These are phyloP conservation scores for Colletotrichum higginsianum DNA, from an alignment of 2,329 filamentous ascomycete genomes.

Conservation along the genomic window DNA sequence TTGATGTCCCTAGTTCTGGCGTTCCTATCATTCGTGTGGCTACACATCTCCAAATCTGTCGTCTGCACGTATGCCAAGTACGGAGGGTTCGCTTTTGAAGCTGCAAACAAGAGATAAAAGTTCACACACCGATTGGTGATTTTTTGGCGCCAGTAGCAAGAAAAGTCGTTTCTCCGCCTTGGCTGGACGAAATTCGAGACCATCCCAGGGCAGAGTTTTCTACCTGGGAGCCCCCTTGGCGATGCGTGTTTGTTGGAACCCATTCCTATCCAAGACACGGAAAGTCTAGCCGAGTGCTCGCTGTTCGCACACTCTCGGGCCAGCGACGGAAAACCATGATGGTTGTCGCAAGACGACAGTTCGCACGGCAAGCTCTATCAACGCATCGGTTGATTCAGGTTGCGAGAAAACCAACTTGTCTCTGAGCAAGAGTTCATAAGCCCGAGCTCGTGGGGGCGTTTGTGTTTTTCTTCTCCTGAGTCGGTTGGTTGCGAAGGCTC, in stretches of 20 bases:
- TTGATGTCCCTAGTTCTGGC: too few species aligned
- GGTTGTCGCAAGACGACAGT: not conserved
- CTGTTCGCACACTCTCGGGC: not conserved
- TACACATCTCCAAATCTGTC: too few species aligned
- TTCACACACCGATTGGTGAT: too few species aligned
- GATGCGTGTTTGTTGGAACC: not conserved
- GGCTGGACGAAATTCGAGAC: not conserved
- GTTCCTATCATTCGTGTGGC: too few species aligned
- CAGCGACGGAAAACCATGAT: not conserved
- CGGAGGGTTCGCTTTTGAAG: too few species aligned
- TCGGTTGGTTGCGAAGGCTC: constrained; percentile 11
- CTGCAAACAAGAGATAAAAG: too few species aligned
- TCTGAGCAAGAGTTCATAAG: not conserved
- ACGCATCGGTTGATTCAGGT: not conserved
- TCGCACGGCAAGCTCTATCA: not conserved
- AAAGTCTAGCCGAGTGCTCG: constrained; percentile 1
- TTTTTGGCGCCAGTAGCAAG: too few species aligned
- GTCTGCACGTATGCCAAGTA: too few species aligned
- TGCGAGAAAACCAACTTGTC: not conserved
- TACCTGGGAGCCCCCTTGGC: not conserved
- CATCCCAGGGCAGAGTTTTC: not conserved
- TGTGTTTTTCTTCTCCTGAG: constrained; percentile 8
- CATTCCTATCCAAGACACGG: not conserved
- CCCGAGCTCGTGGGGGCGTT: not conserved
- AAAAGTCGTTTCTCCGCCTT: too few species aligned